A percentile compares a stretch with the other conserved stretches of the same genome.
Conservation (phyloP, 106 monocot species). For the Phalaenopsis aphrodite region DNA sequence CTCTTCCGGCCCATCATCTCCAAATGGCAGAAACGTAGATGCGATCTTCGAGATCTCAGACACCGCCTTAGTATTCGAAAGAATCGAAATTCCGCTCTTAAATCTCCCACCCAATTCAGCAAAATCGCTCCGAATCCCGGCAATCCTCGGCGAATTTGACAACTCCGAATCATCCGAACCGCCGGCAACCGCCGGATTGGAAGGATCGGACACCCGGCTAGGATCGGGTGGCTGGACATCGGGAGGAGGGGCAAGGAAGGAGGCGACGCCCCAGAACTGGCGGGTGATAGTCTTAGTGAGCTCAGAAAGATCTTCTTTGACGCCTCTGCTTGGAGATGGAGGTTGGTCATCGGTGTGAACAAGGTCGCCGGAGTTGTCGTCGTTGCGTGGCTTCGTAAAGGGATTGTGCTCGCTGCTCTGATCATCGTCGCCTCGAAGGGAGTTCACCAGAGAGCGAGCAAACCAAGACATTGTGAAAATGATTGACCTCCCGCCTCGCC, state of each 20-base stretch:
- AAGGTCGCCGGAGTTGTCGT: neutral
- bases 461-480: constrained; percentile 48
- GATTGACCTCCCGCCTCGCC: neutral
- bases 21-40: constrained; percentile 57
- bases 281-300: constrained; percentile 72
- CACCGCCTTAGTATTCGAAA: constrained; percentile 58
- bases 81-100: constrained; percentile 63
- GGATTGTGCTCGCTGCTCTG: constrained; percentile 6
- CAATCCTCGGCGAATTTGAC: constrained; percentile 34
- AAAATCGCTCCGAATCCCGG: constrained; percentile 74
- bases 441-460: constrained; percentile 45
- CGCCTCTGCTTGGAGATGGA: constrained; percentile 28
- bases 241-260: constrained; percentile 80
- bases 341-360: constrained; percentile 5
- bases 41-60: constrained; percentile 75
- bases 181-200: neutral
- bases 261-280: constrained; percentile 88
- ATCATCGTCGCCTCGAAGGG: constrained; percentile 25
- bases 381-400: neutral
- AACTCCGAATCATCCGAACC: constrained; percentile 9
- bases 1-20: constrained; percentile 30
- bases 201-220: neutral
- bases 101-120: constrained; percentile 78
- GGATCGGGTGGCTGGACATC: neutral
- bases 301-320: constrained; percentile 80